Percentiles rank a stretch among this genome's conserved stretches.
phyloP scores from a whole-genome alignment of 495 filamentous ascomycete species.

The Penicillium desertorum region DNA sequence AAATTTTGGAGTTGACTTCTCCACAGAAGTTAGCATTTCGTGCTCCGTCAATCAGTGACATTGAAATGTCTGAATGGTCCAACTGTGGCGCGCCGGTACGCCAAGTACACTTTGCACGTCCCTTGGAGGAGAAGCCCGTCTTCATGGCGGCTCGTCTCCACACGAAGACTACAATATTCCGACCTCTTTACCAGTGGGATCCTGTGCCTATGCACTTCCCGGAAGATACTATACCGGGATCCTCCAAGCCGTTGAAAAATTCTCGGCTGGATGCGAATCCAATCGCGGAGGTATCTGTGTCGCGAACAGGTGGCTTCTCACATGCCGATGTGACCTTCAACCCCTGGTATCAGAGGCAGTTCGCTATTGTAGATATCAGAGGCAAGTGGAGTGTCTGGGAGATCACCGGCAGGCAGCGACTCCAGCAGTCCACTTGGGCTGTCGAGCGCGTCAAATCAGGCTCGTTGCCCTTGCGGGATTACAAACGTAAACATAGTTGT shows the following conservation, averaged over 20 bases:
- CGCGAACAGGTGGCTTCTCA: conserved; percentile 53
- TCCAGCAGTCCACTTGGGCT: conserved; percentile 32
- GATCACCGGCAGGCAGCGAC: conserved; percentile 46
- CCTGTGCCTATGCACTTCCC: conserved; percentile 33
- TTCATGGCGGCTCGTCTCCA: conserved; percentile 65
- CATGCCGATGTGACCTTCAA: conserved; percentile 80
- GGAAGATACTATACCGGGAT: conserved; percentile 10
- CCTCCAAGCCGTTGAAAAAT: conserved; percentile 23
- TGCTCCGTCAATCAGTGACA: conserved; percentile 34
- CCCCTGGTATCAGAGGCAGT: conserved; percentile 65
- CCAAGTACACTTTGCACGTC: conserved; percentile 63
- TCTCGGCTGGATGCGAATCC: conserved; percentile 64
- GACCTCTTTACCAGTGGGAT: conserved; percentile 50
- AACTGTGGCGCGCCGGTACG: conserved; percentile 59
- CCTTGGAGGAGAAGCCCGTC: conserved; percentile 45
- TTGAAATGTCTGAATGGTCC: conserved; percentile 55
- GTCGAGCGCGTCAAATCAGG: conserved; percentile 27
- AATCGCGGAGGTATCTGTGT: conserved; percentile 52
- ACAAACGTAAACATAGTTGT: conserved; percentile 21
- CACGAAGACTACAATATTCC: conserved; percentile 56
- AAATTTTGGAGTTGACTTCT: conserved; percentile 30
- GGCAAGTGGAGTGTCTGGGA: conserved; percentile 81
- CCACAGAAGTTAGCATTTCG: conserved; percentile 23
- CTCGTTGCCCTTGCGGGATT: conserved; percentile 32
- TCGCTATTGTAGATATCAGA: conserved; percentile 69